Base-by-base conservation (phyloP, 257 asterid genomes). In the Gynochthodes officinalis region DNA sequence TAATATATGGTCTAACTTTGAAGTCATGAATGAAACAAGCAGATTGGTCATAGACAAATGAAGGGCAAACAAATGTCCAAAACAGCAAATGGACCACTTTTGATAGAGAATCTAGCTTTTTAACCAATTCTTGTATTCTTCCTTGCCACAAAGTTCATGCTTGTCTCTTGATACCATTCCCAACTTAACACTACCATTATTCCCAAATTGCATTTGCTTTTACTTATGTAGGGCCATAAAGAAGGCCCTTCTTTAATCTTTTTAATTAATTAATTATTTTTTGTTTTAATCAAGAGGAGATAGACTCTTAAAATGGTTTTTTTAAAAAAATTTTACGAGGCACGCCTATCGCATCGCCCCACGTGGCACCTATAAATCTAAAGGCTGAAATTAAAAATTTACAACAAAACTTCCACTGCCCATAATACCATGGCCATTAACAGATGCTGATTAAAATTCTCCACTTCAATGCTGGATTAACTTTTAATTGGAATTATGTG, bases 211-310 rank as follows among this genome's bases (percentile, higher is more conserved):
- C 14, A 54, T 18, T 28, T 4, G 35, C 60, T 11, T 64, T 64
- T 64, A 59, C 39, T 39, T 14, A 4, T 60, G 73, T 57, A 57
- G 73, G 78, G 9, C 69, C 60, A 66, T 21, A 19, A 73, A 23
- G 40, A 64, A 62, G 27, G 27, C 8, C 7, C 57, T 21, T 21
- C 52, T n/a, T n/a, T 1, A 46, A 46, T 2, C 19, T 12, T 46
- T 46, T n/a, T n/a, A n/a, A n/a, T n/a, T n/a, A n/a, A n/a, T n/a
- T n/a, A n/a, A n/a, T n/a, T n/a, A n/a, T n/a, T 48, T 50, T 32
- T 13, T 37, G 3, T 37, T 37, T 37, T 37, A 37, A 7, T 37
- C 4, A 37, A 37, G 7, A 37, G 42, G 42, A 37, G 42, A 7
- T 2, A n/a, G n/a, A n/a, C n/a, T n/a, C n/a, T n/a, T n/a, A n/a